Evolutionary conservation across 768 basidiomycete genomes (phyloP).

Genomic region (Lenzites betulinus): DNA sequence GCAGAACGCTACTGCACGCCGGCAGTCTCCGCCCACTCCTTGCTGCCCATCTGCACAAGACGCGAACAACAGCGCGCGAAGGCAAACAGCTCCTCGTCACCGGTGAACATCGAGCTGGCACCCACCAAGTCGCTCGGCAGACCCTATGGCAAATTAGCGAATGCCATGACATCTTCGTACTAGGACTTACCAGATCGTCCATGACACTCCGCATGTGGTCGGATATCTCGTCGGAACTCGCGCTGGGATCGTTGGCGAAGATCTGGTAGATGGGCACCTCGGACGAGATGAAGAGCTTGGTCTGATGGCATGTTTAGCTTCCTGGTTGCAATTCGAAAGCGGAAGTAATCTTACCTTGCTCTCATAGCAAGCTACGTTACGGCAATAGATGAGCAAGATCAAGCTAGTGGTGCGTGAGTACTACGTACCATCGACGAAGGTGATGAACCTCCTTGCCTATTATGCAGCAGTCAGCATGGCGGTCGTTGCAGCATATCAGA

Average conservation of each 20-base stretch:
- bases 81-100: slow-evolving; percentile 97
- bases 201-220: slow-evolving; percentile 92
- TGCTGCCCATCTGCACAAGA: slow-evolving; percentile 88
- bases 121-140: slow-evolving; percentile 76
- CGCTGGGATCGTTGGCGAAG: slow-evolving; percentile 70
- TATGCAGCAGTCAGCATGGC: not conserved
- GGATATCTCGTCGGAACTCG: slow-evolving; percentile 48
- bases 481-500: too few relatives aligned
- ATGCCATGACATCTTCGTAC: not conserved
- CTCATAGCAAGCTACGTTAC: slow-evolving; percentile 77
- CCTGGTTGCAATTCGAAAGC: too few relatives aligned
- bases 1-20: slow-evolving; percentile 26
- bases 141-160: slow-evolving; percentile 51
- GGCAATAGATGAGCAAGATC: not conserved
- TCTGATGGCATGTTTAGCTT: slow-evolving; percentile 44
- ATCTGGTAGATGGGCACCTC: slow-evolving; percentile 90
- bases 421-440: slow-evolving; percentile 86
- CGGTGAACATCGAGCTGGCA: slow-evolving; percentile 86
- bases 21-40: slow-evolving; percentile 70
- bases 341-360: slow-evolving; percentile 57
- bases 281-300: slow-evolving; percentile 88
- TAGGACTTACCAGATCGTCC: slow-evolving; percentile 81
- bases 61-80: slow-evolving; percentile 93
- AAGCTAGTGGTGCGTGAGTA: not conserved
- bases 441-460: slow-evolving; percentile 93